Percentiles rank a stretch among this genome's conserved stretches.
phyloP scores from a whole-genome alignment of 352 stramenopile species.

The Phytophthora agathidicida region DNA sequence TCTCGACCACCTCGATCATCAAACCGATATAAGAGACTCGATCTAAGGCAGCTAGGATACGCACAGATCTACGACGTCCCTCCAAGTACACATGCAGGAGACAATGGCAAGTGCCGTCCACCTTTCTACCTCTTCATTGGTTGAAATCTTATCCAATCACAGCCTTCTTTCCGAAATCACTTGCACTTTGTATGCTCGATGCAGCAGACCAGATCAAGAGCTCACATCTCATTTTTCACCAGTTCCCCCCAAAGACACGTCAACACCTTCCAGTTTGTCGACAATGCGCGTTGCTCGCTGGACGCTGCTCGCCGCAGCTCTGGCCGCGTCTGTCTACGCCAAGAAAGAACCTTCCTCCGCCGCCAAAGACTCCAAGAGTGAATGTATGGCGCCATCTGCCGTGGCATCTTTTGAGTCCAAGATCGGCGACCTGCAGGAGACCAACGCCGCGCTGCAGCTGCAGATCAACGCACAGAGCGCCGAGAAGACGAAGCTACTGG shows the following conservation, averaged over 20 bases:
- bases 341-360: constrained; percentile 22
- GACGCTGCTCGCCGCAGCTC: constrained; percentile 41
- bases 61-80: no score
- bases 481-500: constrained; percentile 45
- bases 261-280: not conserved
- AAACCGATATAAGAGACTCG: no score
- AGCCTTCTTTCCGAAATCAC: not conserved
- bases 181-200: constrained; percentile 20
- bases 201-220: not conserved
- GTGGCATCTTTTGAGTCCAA: constrained; percentile 52
- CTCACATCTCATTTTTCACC: constrained; percentile 20
- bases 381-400: constrained; percentile 46
- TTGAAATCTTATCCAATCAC: constrained; percentile 18
- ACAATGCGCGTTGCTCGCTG: constrained; percentile 44
- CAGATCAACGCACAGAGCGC: constrained; percentile 43
- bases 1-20: not conserved
- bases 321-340: constrained; percentile 38
- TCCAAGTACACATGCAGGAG: no score
- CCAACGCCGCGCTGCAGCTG: constrained; percentile 45
- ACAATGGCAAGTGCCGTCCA: no score
- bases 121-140: constrained; percentile 9
- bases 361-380: constrained; percentile 22
- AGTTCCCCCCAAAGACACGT: constrained; percentile 10
- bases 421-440: constrained; percentile 45
- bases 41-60: not conserved